Evolutionary conservation across 2,329 filamentous ascomycete genomes (phyloP).

Genomic region (Cyphellophora europaea): DNA sequence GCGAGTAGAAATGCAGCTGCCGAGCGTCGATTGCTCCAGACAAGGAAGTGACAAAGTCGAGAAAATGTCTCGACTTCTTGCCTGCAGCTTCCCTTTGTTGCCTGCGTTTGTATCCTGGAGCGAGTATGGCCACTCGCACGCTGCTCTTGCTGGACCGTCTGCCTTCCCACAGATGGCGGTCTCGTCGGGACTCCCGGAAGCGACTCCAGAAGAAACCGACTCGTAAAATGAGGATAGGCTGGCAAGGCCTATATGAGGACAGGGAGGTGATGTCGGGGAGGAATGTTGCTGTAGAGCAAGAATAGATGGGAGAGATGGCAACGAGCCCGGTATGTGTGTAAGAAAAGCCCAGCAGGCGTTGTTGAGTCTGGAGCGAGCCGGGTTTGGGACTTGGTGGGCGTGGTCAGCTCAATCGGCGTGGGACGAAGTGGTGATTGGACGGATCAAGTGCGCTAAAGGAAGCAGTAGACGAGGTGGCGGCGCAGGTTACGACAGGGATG

Average conservation of each 20-base stretch:
- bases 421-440: background rate
- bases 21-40: slow-evolving; percentile 1
- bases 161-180: no score
- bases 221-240: no score
- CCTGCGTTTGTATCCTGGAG: background rate
- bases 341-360: no score
- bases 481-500: background rate
- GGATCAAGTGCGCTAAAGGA: no score
- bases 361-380: no score
- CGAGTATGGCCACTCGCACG: background rate
- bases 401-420: background rate
- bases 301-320: background rate
- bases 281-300: background rate
- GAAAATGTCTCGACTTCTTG: background rate
- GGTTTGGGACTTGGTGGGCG: no score
- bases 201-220: no score
- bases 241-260: background rate
- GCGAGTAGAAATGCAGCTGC: slow-evolving; percentile 5
- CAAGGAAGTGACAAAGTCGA: slow-evolving; percentile 1
- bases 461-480: no score
- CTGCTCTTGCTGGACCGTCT: no score
- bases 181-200: no score
- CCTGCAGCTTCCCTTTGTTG: slow-evolving; percentile 1
- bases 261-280: background rate
- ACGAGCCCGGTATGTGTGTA: no score